Conservation (phyloP, 1,284 basidiomycete genomes). For the Marasmius oreades region DNA sequence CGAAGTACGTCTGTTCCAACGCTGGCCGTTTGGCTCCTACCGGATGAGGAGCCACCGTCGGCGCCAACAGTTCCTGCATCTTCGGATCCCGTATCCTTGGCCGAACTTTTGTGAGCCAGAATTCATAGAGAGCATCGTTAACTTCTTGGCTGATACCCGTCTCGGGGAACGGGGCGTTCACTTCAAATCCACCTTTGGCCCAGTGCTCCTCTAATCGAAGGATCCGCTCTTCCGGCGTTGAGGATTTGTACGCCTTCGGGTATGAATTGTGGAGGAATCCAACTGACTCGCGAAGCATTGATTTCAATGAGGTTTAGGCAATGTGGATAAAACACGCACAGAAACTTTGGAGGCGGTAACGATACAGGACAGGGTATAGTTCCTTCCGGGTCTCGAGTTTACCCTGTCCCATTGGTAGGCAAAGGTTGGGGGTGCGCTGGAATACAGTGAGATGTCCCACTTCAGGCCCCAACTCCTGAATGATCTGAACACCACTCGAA, state of each 20-base stretch:
- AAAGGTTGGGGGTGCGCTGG: not conserved
- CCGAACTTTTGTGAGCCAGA: not conserved
- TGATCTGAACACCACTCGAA: not conserved
- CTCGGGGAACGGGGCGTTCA: not conserved
- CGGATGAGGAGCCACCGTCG: not conserved
- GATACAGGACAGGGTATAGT: not conserved
- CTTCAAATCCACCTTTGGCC: not conserved
- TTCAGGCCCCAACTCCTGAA: not conserved
- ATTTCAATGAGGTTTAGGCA: not conserved
- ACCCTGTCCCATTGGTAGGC: not conserved
- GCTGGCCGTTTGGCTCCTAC: not conserved
- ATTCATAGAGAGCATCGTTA: not conserved
- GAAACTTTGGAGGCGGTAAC: not conserved
- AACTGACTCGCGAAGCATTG: not conserved
- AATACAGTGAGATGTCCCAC: not conserved
- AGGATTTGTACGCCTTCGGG: not conserved
- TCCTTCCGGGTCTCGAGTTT: not conserved
- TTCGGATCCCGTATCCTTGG: not conserved
- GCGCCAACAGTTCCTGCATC: not conserved
- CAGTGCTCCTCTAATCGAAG: not conserved
- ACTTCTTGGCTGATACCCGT: not conserved
- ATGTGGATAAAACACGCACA: not conserved
- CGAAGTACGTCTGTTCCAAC: not conserved
- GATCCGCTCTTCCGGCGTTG: not conserved
- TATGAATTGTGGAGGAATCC: not conserved